Conservation (phyloP, 2,329 filamentous ascomycete genomes). For the Beauveria sp. region DNA sequence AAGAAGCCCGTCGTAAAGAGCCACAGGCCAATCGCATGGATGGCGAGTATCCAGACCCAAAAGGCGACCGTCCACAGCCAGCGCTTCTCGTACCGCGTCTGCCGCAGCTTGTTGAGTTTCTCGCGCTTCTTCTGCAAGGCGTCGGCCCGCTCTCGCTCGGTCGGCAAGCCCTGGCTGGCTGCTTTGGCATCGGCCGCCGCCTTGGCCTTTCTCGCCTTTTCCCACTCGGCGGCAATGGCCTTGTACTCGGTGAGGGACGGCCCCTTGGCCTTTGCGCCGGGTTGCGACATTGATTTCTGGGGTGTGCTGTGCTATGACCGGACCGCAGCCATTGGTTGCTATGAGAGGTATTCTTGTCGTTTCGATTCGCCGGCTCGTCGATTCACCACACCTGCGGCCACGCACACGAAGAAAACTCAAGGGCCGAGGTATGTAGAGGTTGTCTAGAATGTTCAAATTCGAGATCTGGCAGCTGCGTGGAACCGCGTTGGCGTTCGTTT, state of each 20-base stretch:
- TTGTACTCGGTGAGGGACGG: conserved; percentile 36
- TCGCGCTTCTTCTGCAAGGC: conserved; percentile 37
- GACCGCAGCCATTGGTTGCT: neutral
- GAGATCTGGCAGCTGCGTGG: neutral
- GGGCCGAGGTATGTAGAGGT: neutral
- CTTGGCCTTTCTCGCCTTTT: conserved; percentile 43
- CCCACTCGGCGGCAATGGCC: conserved; percentile 45
- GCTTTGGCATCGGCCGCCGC: conserved; percentile 32
- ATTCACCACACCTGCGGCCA: neutral
- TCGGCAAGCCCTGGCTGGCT: conserved; percentile 21
- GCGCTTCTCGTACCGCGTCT: conserved; percentile 41
- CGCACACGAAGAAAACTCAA: neutral
- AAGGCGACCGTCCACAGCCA: conserved; percentile 57
- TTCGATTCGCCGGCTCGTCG: neutral
- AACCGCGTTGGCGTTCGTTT: neutral
- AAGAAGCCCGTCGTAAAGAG: conserved; percentile 95
- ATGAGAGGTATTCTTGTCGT: neutral
- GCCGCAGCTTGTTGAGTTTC: conserved; percentile 40
- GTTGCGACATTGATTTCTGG: conserved; percentile 5
- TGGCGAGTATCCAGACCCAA: conserved; percentile 60
- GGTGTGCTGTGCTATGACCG: conserved; percentile 5
- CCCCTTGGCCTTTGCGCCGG: conserved; percentile 4
- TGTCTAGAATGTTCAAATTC: neutral
- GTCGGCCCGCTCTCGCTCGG: conserved; percentile 26
- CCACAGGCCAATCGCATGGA: conserved; percentile 76